Conservation (phyloP, 768 basidiomycete species). For the Mycena capillaripes region DNA sequence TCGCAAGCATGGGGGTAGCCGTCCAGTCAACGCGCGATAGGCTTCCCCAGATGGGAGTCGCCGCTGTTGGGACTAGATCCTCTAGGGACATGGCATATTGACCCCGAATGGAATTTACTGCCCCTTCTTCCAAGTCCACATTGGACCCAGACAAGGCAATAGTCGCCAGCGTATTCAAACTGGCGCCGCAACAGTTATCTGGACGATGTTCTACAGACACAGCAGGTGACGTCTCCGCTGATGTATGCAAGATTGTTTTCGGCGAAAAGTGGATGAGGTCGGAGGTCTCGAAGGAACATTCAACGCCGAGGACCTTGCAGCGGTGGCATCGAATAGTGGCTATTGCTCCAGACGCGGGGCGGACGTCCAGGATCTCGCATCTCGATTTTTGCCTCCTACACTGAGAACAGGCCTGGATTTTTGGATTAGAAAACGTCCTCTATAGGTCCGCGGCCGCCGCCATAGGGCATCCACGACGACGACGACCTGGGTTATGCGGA, state of each 20-base stretch:
- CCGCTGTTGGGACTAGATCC: constrained; percentile 49
- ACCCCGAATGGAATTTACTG: background rate
- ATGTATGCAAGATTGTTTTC: constrained; percentile 12
- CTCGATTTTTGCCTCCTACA: constrained; percentile 64
- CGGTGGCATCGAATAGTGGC: constrained; percentile 57
- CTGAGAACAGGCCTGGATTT: background rate
- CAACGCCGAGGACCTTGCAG: constrained; percentile 61
- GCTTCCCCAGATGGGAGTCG: constrained; percentile 56
- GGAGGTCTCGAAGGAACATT: constrained; percentile 61
- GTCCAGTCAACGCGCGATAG: constrained; percentile 58
- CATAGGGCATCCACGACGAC: too few relatives aligned
- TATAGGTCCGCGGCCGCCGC: too few relatives aligned
- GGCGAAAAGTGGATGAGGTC: constrained; percentile 43
- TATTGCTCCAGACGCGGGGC: constrained; percentile 5
- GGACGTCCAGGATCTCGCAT: constrained; percentile 61
- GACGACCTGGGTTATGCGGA: too few relatives aligned
- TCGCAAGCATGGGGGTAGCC: constrained; percentile 60
- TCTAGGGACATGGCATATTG: constrained; percentile 49
- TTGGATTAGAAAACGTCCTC: too few relatives aligned
- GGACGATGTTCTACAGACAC: background rate
- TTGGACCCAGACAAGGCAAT: constrained; percentile 35
- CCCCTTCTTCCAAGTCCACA: background rate
- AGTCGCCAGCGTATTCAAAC: constrained; percentile 28
- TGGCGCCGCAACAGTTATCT: background rate
- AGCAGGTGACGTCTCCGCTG: constrained; percentile 5